Conservation (phyloP, 2,329 filamentous ascomycete species). For the Botrytis porri region DNA sequence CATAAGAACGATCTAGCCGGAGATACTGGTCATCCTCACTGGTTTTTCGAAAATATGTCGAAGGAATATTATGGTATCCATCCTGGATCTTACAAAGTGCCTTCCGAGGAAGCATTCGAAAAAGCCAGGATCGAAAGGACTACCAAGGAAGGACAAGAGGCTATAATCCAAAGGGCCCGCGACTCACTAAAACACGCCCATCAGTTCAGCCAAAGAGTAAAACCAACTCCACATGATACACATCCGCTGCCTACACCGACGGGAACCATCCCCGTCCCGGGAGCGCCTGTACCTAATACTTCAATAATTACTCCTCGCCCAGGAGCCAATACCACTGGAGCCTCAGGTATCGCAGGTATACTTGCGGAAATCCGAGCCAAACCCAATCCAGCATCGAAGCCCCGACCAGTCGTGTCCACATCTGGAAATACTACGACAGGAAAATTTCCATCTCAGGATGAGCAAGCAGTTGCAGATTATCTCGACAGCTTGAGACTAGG, state of each 20-base stretch:
- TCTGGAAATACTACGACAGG: neutral
- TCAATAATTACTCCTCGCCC: neutral
- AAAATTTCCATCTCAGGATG: neutral
- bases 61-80: no score
- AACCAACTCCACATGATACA: neutral
- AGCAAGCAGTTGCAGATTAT: neutral
- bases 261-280: no score
- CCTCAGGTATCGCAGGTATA: no score
- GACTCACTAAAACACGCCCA: neutral
- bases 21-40: neutral
- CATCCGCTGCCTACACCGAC: no score
- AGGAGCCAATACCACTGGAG: neutral
- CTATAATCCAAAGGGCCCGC: neutral
- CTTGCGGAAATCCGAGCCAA: no score
- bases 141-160: neutral
- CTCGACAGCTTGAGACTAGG: no score
- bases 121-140: neutral
- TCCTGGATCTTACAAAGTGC: neutral
- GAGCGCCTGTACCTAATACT: neutral
- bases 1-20: neutral
- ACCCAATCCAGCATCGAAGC: no score
- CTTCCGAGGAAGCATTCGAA: neutral
- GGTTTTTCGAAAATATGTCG: neutral
- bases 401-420: neutral
- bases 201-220: no score